Base-by-base conservation (phyloP, 1,284 basidiomycete genomes). In the Leccinum cinnamomeum region DNA sequence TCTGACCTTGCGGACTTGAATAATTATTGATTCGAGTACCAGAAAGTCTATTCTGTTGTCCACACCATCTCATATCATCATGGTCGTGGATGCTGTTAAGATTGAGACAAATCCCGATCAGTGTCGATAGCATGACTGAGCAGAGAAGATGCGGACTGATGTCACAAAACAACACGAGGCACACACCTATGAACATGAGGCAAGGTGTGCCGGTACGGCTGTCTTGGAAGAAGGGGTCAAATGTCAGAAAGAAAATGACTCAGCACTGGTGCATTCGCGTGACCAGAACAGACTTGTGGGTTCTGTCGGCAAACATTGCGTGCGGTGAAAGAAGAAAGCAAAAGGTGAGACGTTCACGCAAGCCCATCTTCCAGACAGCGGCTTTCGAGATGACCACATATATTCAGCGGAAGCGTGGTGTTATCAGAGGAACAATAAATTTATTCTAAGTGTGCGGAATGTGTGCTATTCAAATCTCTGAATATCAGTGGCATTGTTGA, bases 141-240 rank as follows among this genome's bases (percentile, higher is more conserved):
- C 14, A 25, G 25, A 56, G 50, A 53, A 30, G 20, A 50, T 50
- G 30, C 5, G 11, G 35, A 18, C 25, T 23, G 20, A 59, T n/a
- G 16, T 51, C 50, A 33, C 44, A 61, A 56, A 56, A 23, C 14
- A 48, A 59, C 57, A 63, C 33, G 63, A 59, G 56, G 57, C 35
- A n/a, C 56, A 12, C 48, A n/a, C 30, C 46, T 18, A 33, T 55
- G 53, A 50, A 64, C 60, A 67, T 5, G 67, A 59, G 64, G 60
- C 46, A 60, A 30, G 20, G 35, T 58, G 54, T 58, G 37, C 30
- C 11, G 20, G 41, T 61, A 18, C 55, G 41, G 53, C 23, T 11
- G n/a, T 50, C 39, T 7, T 55, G 37, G 28, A 28, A 57, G 14
- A 54, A 64, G n/a, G 25, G 23, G 39, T n/a, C 28, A 18, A 18